Evolutionary conservation across 1,284 basidiomycete genomes (phyloP), one percentile per base, ranked within the genome.

Genomic region (Violaceomyces palustris): DNA sequence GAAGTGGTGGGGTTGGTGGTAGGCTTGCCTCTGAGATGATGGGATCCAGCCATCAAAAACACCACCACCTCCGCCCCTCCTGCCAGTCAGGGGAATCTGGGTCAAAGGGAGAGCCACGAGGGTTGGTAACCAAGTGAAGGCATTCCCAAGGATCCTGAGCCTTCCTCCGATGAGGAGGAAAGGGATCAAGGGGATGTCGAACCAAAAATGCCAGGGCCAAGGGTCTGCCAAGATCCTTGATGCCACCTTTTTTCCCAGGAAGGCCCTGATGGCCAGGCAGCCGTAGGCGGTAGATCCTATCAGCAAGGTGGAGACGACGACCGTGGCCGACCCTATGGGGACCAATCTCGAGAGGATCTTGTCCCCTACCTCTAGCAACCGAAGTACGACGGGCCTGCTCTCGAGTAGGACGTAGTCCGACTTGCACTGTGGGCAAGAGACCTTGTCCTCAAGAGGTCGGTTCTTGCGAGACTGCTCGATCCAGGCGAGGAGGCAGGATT

Each of bases 131-230:
- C 66, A 69, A 0, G 57, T 63, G 35, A 61, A 49, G 32, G 64
- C 49, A 18, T 49, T 52, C 19, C 65, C 63, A n/a, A 69, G 51
- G 30, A 68, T 31, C 17, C 57, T 56, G 26, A 69, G 41, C 31
- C 56, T 44, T 15, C 58, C 51, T 7, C 60, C 57, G 12, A 69
- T 48, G 5, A 72, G 52, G n/a, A 59, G 59, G 19, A 72, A 60
- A 1, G 69, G 69, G 19, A 72, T 65, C 32, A 70, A 36, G 18
- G 69, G 69, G 18, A 72, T 62, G 25, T 72, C 65, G 35, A 71
- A 22, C 61, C 66, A 71, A 37, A 48, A 67, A 40, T 67, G 61
- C 58, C 52, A 56, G 8, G 64, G 64, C 64, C 64, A 67, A 4
- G 60, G 57, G 3, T 44, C 42, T n/a, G 48, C 50, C 2, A 67